Percentiles rank a stretch among this genome's conserved stretches.
These are phyloP conservation scores for Nigrograna mackinnonii DNA, from an alignment of 2,329 filamentous ascomycete genomes.

Conservation along the genomic window DNA sequence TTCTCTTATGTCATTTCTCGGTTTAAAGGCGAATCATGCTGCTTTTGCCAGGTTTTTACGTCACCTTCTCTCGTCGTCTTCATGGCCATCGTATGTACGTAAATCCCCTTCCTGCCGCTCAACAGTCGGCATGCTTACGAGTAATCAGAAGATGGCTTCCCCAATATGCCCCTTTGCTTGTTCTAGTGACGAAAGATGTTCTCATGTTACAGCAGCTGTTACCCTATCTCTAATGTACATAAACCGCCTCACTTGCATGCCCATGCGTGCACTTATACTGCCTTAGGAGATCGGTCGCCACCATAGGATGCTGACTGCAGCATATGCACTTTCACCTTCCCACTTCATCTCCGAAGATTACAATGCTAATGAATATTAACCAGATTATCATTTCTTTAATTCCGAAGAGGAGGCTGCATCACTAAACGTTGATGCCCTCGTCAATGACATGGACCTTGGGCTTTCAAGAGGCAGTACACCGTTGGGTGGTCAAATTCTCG, in stretches of 20 bases:
- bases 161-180: slow-evolving; percentile 8
- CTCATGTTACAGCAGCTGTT: too few species aligned
- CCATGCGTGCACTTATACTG: too few species aligned
- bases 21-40: slow-evolving; percentile 34
- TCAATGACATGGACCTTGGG: slow-evolving; percentile 56
- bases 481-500: slow-evolving; percentile 26
- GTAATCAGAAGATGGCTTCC: slow-evolving; percentile 46
- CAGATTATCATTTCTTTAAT: slow-evolving; percentile 65
- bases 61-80: slow-evolving; percentile 48
- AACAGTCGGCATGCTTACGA: slow-evolving; percentile 43
- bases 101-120: slow-evolving; percentile 46
- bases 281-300: too few species aligned
- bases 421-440: slow-evolving; percentile 69
- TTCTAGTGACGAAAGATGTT: neutral
- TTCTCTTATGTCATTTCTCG: slow-evolving; percentile 23
- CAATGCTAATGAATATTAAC: slow-evolving; percentile 46
- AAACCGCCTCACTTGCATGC: too few species aligned
- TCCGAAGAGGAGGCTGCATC: slow-evolving; percentile 66
- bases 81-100: slow-evolving; percentile 50
- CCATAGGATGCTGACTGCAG: too few species aligned
- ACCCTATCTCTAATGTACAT: too few species aligned
- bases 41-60: slow-evolving; percentile 36
- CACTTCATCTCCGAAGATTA: too few species aligned
- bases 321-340: too few species aligned
- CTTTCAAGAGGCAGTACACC: slow-evolving; percentile 33